A percentile compares a stretch with the other conserved stretches of the same genome.
phyloP scores from a whole-genome alignment of 805 yeast genomes.

The Saccharomyces jurei region DNA sequence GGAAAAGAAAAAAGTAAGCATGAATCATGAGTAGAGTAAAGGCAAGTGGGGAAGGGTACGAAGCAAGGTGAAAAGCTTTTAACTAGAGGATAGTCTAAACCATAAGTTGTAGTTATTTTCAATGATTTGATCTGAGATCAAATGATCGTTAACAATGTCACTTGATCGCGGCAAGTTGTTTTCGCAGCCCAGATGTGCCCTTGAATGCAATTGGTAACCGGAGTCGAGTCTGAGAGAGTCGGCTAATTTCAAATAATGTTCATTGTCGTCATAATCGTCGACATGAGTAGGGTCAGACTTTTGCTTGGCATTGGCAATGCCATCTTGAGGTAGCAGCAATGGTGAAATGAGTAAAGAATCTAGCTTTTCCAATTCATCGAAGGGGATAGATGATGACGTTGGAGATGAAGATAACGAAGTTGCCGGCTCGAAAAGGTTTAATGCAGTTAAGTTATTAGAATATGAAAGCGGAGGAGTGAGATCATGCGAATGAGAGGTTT shows the following conservation, averaged over 20 bases:
- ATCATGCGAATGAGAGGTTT: neutral
- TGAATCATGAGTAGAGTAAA: neutral
- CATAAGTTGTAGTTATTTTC: conserved; percentile 28
- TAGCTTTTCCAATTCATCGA: conserved; percentile 6
- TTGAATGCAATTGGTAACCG: neutral
- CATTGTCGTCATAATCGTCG: neutral
- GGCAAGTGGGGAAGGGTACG: neutral
- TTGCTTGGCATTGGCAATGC: neutral
- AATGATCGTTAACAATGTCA: neutral
- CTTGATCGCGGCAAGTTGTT: neutral
- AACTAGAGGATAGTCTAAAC: conserved; percentile 13
- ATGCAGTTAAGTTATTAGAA: neutral
- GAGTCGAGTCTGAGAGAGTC: neutral
- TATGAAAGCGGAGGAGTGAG: neutral
- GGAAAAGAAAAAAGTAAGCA: neutral
- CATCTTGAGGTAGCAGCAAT: conserved; percentile 14
- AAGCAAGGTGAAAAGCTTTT: neutral
- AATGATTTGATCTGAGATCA: conserved; percentile 18
- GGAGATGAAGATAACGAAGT: neutral
- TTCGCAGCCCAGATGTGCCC: neutral
- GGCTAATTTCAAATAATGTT: neutral
- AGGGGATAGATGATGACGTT: neutral
- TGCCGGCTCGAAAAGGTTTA: neutral
- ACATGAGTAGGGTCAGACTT: neutral
- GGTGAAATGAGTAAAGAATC: conserved; percentile 21